Evolutionary conservation across 2,329 filamentous ascomycete species (phyloP), one percentile per base, ranked within the genome.

Genomic region (Sclerotinia trifoliorum): DNA sequence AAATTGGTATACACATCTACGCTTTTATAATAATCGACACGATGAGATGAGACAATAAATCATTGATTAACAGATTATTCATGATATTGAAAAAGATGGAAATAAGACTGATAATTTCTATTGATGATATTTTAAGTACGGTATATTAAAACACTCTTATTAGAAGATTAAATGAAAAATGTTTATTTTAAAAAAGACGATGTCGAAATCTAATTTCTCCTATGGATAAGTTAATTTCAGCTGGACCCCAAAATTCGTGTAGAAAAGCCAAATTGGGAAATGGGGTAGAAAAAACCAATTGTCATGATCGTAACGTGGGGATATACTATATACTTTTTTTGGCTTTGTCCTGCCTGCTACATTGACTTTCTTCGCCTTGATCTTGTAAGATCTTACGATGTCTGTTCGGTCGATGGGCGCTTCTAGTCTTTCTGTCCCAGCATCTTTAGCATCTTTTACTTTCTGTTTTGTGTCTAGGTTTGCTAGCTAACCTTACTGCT

Each of bases 221-320:
- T 29, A 56, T 19, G 21, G 29, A 35, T 35, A n/a, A 42, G 39
- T 46, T 26, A 55, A 64, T 67, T 67, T 67, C 65, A 67, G 65
- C 65, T 67, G 58, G 58, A 63, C 65, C 65, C 65, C 65, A 67
- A 67, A 67, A 8, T 26, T 64, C 65, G 65, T 46, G 57, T 67
- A 67, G 35, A 55, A 54, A 49, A 24, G 35, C 57, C 65, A 15
- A 19, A 64, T 64, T 54, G 19, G 65, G 58, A 46, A 48, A 51
- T n/a, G 65, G 65, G 54, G 42, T n/a, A 48, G 35, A 19, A 48
- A 35, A 35, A 29, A 15, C 39, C 21, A 44, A 35, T 64, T 42
- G 35, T 21, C 46, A 63, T 63, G 48, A 64, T 61, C 58, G 48
- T 62, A 67, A 64, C 65, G 65, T 67, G 57, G 65, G 39, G 65